Evolutionary conservation across 306 rosid genomes (phyloP).

Genomic region (Phaseolus lunatus): DNA sequence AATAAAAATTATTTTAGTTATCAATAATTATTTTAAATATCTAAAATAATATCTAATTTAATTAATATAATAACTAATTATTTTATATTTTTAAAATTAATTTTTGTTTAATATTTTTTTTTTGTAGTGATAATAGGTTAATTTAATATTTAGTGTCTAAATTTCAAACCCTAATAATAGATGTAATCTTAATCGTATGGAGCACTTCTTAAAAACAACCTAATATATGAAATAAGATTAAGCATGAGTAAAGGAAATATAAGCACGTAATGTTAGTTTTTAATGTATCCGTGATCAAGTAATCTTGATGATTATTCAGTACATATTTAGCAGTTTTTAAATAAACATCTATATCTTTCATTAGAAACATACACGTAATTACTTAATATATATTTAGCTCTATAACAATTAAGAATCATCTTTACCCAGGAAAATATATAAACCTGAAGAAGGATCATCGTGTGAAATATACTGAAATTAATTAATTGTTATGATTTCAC

Average conservation of each 20-base stretch:
- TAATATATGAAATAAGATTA: not conserved
- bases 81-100: too few relatives aligned
- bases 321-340: not conserved
- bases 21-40: too few relatives aligned
- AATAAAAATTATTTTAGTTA: too few relatives aligned
- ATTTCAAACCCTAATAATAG: not conserved
- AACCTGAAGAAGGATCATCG: not conserved
- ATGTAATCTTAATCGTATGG: not conserved
- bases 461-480: not conserved
- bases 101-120: too few relatives aligned
- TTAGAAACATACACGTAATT: not conserved
- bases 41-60: too few relatives aligned
- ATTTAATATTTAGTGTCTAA: too few relatives aligned
- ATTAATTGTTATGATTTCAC: constrained; percentile 16
- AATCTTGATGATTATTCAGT: not conserved
- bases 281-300: not conserved
- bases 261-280: not conserved
- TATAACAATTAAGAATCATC: not conserved
- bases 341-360: not conserved
- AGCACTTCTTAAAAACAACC: not conserved
- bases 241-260: not conserved
- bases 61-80: too few relatives aligned
- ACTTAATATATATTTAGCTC: not conserved
- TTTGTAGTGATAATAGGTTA: too few relatives aligned
- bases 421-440: not conserved